phyloP scores from a whole-genome alignment of 768 basidiomycete genomes.

The Phlegmacium glaucopus region DNA sequence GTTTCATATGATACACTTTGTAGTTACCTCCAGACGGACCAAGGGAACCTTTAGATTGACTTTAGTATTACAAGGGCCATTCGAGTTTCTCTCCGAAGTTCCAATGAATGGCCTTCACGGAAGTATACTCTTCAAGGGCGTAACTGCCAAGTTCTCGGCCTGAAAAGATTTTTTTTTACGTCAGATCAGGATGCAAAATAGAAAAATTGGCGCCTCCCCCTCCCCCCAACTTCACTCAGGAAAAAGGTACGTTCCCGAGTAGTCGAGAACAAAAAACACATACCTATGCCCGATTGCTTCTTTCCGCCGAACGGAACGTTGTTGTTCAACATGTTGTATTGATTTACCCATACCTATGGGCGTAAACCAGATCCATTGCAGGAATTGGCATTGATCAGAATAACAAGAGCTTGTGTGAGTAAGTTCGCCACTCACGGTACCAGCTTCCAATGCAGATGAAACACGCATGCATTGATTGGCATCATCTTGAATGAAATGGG shows the following conservation, averaged over 20 bases:
- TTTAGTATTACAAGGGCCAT: conserved; percentile 70
- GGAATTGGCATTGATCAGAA: neutral
- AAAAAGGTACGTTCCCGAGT: neutral
- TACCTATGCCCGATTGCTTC: conserved; percentile 87
- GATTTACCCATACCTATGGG: conserved; percentile 84
- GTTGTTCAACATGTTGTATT: conserved; percentile 79
- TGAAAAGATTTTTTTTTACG: conserved; percentile 23
- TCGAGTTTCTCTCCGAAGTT: conserved; percentile 79
- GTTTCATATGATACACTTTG: too few relatives aligned
- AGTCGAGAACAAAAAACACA: conserved; percentile 15
- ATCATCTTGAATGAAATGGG: conserved; percentile 45
- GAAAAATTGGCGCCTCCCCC: too few relatives aligned
- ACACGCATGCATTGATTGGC: conserved; percentile 89
- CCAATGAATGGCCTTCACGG: conserved; percentile 82
- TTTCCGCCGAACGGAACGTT: conserved; percentile 96
- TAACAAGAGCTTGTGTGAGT: neutral
- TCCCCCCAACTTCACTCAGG: neutral
- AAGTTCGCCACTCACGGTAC: conserved; percentile 55
- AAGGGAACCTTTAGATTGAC: neutral
- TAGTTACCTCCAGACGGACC: too few relatives aligned
- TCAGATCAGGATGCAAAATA: neutral
- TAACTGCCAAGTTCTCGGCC: conserved; percentile 88
- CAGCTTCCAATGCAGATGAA: conserved; percentile 81
- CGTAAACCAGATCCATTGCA: neutral
- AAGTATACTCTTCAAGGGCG: conserved; percentile 82